A percentile compares a stretch with the other conserved stretches of the same genome.
phyloP scores from a whole-genome alignment of 2,329 filamentous ascomycete genomes.

The Graphiopsis chlorocephala region DNA sequence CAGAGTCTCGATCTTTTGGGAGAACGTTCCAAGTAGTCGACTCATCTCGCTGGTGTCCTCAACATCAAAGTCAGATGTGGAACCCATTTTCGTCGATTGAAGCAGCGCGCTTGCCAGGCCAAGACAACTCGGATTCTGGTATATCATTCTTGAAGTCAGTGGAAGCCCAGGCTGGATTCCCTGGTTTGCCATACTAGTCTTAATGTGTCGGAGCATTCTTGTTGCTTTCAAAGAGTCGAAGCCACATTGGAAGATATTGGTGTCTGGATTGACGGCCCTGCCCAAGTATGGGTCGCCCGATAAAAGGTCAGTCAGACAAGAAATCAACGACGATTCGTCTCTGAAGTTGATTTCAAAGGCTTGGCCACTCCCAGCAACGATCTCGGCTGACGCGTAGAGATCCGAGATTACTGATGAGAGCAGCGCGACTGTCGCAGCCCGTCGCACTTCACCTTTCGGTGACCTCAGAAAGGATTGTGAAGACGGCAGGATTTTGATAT shows the following conservation, averaged over 20 bases:
- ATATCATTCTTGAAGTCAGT: constrained; percentile 46
- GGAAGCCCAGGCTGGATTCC: constrained; percentile 44
- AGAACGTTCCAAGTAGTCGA: neutral
- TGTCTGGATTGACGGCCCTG: neutral
- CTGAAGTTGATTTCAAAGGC: neutral
- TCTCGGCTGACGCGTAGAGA: constrained; percentile 9
- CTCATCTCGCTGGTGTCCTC: neutral
- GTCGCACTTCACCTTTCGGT: constrained; percentile 17
- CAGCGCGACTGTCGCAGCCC: constrained; percentile 13
- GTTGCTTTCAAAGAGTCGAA: constrained; percentile 1
- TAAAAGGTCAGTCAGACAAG: neutral
- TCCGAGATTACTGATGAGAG: constrained; percentile 7
- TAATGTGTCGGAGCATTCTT: neutral
- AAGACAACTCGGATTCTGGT: constrained; percentile 37
- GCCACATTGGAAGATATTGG: neutral
- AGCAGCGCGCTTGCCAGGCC: neutral
- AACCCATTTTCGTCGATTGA: neutral
- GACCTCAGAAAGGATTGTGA: constrained; percentile 15
- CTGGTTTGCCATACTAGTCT: constrained; percentile 22
- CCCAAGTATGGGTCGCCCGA: neutral
- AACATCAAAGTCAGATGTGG: neutral
- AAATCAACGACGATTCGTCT: neutral
- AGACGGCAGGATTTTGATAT: constrained; percentile 37
- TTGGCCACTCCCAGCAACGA: neutral
- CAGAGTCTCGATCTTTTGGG: neutral